Percentiles rank a stretch among this genome's conserved stretches.
Conservation (phyloP, 164 flowering plant species). For the grape (Vitis vinifera) region DNA sequence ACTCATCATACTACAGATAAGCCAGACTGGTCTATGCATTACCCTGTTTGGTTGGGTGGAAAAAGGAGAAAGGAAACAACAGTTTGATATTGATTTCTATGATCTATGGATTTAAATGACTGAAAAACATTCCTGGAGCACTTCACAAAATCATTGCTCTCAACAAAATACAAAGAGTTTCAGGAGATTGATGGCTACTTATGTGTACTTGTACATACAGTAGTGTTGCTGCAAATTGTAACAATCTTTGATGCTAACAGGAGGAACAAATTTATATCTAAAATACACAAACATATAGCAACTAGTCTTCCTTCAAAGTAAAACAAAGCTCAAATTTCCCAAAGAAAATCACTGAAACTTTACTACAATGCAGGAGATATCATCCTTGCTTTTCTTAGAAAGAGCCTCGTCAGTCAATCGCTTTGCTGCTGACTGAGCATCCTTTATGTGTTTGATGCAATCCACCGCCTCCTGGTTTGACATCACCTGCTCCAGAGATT, state of each 20-base stretch:
- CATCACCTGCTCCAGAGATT: conserved; percentile 42
- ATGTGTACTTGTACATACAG: conserved; percentile 1
- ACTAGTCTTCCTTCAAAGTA: not conserved
- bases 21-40: no score
- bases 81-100: no score
- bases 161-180: no score
- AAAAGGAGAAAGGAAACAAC: no score
- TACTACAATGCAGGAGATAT: conserved; percentile 70
- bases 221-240: not conserved
- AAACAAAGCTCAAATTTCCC: not conserved
- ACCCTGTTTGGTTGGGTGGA: no score
- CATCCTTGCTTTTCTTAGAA: conserved; percentile 59
- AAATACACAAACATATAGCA: conserved; percentile 5
- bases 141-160: no score
- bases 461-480: conserved; percentile 70
- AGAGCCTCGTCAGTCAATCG: conserved; percentile 53
- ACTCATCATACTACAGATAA: no score
- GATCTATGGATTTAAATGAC: no score
- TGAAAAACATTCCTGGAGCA: no score
- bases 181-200: not conserved
- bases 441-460: conserved; percentile 39
- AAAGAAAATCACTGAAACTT: conserved; percentile 34
- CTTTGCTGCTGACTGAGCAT: conserved; percentile 57
- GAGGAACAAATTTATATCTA: conserved; percentile 5
- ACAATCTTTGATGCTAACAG: not conserved